Evolutionary conservation across 2,329 filamentous ascomycete species (phyloP).

Genomic region (Apiospora koreana): DNA sequence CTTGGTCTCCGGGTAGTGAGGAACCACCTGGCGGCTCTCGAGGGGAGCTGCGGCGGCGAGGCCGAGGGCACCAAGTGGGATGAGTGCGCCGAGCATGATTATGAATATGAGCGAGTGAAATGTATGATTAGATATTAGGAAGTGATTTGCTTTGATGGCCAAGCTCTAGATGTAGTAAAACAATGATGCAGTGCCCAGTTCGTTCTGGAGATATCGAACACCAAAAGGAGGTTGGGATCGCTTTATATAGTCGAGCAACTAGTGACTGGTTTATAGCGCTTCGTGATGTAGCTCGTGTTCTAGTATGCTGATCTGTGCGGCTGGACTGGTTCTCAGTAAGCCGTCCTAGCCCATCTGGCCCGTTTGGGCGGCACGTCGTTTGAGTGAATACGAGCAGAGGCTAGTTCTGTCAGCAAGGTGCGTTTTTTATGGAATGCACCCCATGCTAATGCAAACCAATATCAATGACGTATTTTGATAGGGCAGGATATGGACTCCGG

Average conservation of each 20-base stretch:
- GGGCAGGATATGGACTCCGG: not conserved
- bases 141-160: too few relatives aligned
- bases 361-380: not conserved
- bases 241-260: not conserved
- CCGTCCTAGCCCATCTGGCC: not conserved
- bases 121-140: not conserved
- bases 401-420: not conserved
- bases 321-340: not conserved
- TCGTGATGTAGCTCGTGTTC: not conserved
- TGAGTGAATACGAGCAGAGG: not conserved
- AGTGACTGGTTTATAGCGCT: not conserved
- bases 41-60: constrained; percentile 14
- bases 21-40: constrained; percentile 6
- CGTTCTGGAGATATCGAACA: too few relatives aligned
- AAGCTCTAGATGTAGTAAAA: not conserved
- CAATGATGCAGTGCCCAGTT: not conserved
- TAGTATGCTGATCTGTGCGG: not conserved
- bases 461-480: not conserved
- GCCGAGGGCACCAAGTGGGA: constrained; percentile 9
- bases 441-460: not conserved
- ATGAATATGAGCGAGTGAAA: not conserved
- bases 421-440: not conserved
- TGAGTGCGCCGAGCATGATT: constrained; percentile 9
- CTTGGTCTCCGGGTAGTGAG: constrained; percentile 23
- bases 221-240: not conserved